Evolutionary conservation across 2,329 filamentous ascomycete species (phyloP), one percentile per base, ranked within the genome.

Genomic region (Talaromyces marneffei): DNA sequence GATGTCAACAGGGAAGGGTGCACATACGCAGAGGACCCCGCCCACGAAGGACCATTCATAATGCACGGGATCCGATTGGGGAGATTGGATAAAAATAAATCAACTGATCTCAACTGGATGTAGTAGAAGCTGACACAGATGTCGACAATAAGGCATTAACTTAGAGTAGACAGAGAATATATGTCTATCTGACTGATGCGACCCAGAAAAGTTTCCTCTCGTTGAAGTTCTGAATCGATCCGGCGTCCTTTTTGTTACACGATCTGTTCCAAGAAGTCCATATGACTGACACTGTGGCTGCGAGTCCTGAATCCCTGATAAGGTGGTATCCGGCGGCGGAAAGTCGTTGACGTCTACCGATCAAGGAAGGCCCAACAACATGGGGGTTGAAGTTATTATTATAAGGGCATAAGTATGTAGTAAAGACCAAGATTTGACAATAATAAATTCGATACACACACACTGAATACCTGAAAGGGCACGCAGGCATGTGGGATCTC

Each of bases 91-190:
- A 53, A n/a, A n/a, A n/a, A n/a, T n/a, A n/a, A n/a, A 23, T 52
- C 48, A 52, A 52, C 48, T 52, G 48, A 52, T 52, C 48, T 23
- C 44, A 29, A 35, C 48, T 33, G 48, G 48, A 33, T 10, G n/a
- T 27, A 50, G 27, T n/a, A n/a, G n/a, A n/a, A n/a, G n/a, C n/a
- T n/a, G n/a, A n/a, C n/a, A n/a, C n/a, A n/a, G n/a, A n/a, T n/a
- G n/a, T n/a, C n/a, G n/a, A n/a, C n/a, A n/a, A n/a, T n/a, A n/a
- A 52, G 48, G 48, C 48, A 52, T 52, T 52, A 52, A 52, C 48
- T 29, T 52, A n/a, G n/a, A n/a, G n/a, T n/a, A n/a, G n/a, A n/a
- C n/a, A n/a, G n/a, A n/a, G n/a, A n/a, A n/a, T 10, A 52, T 31
- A 29, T 52, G 29, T 52, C 48, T 33, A 18, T 8, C 29, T 3